Conservation (phyloP, 768 basidiomycete genomes). For the Kwoniella sp. region DNA sequence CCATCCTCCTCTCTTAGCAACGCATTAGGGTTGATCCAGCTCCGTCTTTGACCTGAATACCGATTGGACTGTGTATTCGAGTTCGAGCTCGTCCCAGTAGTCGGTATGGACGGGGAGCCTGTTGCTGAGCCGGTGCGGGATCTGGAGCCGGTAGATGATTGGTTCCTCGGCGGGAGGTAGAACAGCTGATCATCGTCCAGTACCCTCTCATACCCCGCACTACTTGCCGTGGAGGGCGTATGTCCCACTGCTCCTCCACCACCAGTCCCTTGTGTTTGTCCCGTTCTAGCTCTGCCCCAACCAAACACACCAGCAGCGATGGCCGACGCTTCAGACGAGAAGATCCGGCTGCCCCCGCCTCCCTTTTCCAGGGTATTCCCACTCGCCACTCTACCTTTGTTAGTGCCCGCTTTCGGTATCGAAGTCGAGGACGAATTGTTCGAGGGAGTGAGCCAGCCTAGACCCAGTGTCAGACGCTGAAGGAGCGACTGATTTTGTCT, state of each 20-base stretch:
- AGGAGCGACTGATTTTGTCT: constrained; percentile 22
- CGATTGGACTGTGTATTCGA: background rate
- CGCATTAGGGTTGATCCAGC: background rate
- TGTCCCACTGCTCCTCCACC: background rate
- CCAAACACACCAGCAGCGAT: constrained; percentile 7
- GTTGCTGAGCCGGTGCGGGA: background rate
- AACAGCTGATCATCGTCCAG: constrained; percentile 24
- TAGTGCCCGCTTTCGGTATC: background rate
- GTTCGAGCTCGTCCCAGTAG: background rate
- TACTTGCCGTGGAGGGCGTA: background rate
- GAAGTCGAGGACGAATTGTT: background rate
- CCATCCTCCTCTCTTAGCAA: background rate
- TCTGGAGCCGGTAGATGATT: background rate
- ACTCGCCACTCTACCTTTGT: constrained; percentile 17
- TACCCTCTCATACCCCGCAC: constrained; percentile 14
- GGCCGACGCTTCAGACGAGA: constrained; percentile 7
- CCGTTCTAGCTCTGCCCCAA: constrained; percentile 2
- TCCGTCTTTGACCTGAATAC: background rate
- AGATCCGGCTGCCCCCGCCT: constrained; percentile 10
- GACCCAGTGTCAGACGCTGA: constrained; percentile 22
- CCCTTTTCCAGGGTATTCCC: constrained; percentile 33
- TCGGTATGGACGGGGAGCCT: background rate
- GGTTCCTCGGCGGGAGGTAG: constrained; percentile 6
- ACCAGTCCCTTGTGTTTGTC: background rate
- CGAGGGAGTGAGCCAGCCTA: constrained; percentile 16